A percentile compares a stretch with the other conserved stretches of the same genome.
These are phyloP conservation scores for Aspergillus bertholletiae DNA, from an alignment of 495 filamentous ascomycete genomes.

Conservation along the genomic window DNA sequence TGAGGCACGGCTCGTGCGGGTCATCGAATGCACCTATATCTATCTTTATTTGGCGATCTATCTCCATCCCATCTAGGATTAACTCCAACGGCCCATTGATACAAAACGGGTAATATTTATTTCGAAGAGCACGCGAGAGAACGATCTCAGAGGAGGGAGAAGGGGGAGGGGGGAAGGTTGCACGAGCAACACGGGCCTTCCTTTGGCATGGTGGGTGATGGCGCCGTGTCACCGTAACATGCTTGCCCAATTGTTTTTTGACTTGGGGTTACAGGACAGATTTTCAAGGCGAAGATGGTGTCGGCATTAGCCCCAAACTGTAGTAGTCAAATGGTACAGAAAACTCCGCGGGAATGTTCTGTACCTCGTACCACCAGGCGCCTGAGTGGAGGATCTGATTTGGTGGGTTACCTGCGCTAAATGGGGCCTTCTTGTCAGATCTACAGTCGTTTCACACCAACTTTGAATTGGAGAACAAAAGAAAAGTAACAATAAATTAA, in stretches of 20 bases:
- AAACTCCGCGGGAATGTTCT: not conserved
- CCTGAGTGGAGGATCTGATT: not conserved
- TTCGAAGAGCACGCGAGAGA: not conserved
- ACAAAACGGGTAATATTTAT: not conserved
- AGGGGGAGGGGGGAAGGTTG: not conserved
- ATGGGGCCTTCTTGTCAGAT: slow-evolving; percentile 8
- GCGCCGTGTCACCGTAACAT: not conserved
- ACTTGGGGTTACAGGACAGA: not conserved
- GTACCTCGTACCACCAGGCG: slow-evolving; percentile 2
- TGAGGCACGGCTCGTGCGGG: not conserved
- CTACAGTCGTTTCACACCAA: slow-evolving; percentile 3
- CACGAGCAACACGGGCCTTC: not conserved
- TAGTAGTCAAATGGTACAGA: too few species aligned
- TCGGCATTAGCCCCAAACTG: not conserved
- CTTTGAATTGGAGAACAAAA: too few species aligned
- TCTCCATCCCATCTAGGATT: not conserved
- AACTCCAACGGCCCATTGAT: not conserved
- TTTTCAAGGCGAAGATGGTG: not conserved
- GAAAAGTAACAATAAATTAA: slow-evolving; percentile 1
- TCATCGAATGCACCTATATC: slow-evolving; percentile 1
- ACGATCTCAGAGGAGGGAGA: too few species aligned
- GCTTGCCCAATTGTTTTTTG: not conserved
- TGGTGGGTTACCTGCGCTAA: slow-evolving; percentile 1
- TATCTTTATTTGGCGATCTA: not conserved
- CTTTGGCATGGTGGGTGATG: not conserved